Evolutionary conservation across 257 asterid species (phyloP), one percentile per base, ranked within the genome.

Genomic region (Petunia axillaris): DNA sequence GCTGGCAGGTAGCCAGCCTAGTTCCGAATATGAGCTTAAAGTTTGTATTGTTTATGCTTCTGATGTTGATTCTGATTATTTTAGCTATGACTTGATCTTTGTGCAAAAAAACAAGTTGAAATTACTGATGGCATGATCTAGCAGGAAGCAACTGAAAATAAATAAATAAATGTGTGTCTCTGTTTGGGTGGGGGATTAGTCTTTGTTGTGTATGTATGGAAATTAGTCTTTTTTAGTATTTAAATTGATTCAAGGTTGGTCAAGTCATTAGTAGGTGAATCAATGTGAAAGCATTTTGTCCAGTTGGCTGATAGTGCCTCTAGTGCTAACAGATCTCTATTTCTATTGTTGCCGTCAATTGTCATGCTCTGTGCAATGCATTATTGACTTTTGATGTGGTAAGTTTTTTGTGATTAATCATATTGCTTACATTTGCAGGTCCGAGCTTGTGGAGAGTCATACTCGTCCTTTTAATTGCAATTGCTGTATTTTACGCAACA

Each of bases 361-460:
- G 37, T 2, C 44, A 55, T 38, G 37, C 8, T 40, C 7, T 64
- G 37, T 2, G 16, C 43, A 0, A 25, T 73, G 25, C 75, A 15
- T 41, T 25, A 11, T 50, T 25, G 25, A 50, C 46, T 48, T 48
- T 46, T 58, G 3, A 53, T 54, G 38, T 15, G 15, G 43, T 10
- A 38, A n/a, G 25, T 25, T 25, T 78, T 48, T 25, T 25, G 25
- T 78, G 46, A 65, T 81, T 74, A 8, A 83, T 68, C 16, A 25
- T 63, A 60, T 71, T 1, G 13, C 50, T 43, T 48, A 4, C 70
- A 70, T 55, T 86, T 87, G 86, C 97, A 93, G 98, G 97, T 78
- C 62, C 80, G 80, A 89, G 62, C 82, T 66, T 88, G 88, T 90
- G 97, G 97, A 86, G 89, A 62, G 71, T 91, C 41, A 70, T 93